Percentiles rank a stretch among this genome's conserved stretches.
These are phyloP conservation scores for Trametes coccinea DNA, from an alignment of 768 basidiomycete genomes.

Conservation along the genomic window DNA sequence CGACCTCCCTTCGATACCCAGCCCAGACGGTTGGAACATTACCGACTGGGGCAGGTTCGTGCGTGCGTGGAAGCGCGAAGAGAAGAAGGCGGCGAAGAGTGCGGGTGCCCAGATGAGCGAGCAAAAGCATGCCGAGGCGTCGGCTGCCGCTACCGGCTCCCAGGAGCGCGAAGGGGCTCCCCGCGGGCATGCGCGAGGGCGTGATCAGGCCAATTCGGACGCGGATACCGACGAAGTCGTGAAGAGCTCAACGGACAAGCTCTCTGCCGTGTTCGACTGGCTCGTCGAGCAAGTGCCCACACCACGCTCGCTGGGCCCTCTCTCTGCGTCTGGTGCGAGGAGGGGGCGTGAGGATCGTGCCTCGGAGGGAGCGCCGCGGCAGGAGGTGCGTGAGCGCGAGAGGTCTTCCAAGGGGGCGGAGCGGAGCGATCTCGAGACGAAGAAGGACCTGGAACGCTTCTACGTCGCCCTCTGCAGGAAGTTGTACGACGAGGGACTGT, in stretches of 20 bases:
- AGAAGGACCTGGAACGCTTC: slow-evolving; percentile 83
- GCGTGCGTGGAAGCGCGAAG: slow-evolving; percentile 59
- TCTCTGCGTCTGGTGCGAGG: slow-evolving; percentile 1
- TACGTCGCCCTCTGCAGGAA: slow-evolving; percentile 88
- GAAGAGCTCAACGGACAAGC: slow-evolving; percentile 66
- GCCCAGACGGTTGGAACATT: slow-evolving; percentile 46
- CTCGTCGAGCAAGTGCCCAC: slow-evolving; percentile 60
- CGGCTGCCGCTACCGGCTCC: neutral
- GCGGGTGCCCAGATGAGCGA: slow-evolving; percentile 36
- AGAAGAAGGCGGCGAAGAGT: slow-evolving; percentile 42
- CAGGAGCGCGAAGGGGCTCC: neutral
- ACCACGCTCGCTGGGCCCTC: slow-evolving; percentile 3
- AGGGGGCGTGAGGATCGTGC: slow-evolving; percentile 4
- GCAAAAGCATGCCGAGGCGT: slow-evolving; percentile 11
- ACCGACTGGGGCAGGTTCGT: slow-evolving; percentile 66
- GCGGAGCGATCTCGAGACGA: slow-evolving; percentile 52
- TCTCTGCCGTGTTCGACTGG: slow-evolving; percentile 81
- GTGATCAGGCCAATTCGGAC: slow-evolving; percentile 33
- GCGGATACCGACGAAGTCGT: slow-evolving; percentile 51
- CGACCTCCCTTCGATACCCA: slow-evolving; percentile 53
- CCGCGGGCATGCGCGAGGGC: slow-evolving; percentile 2
- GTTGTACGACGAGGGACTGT: slow-evolving; percentile 91
- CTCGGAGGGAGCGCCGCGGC: neutral
- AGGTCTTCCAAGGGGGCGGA: slow-evolving; percentile 24
- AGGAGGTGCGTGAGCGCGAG: slow-evolving; percentile 13